phyloP scores from a whole-genome alignment of 257 asterid genomes.

The Oldenlandia corymbosa region DNA sequence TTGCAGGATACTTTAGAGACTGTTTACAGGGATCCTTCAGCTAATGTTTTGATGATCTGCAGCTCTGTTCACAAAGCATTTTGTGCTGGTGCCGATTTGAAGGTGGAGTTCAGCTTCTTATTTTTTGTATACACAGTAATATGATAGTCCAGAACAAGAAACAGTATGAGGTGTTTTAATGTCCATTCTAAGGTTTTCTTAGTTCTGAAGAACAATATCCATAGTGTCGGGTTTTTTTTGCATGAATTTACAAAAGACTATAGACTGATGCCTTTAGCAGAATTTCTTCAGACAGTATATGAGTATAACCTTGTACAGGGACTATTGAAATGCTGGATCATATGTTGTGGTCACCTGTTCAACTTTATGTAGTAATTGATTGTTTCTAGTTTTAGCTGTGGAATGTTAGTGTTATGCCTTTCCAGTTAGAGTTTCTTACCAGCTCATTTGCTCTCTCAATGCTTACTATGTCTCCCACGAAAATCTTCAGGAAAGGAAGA shows the following conservation, averaged over 20 bases:
- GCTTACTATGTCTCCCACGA: not conserved
- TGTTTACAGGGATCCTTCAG: slow-evolving; percentile 41
- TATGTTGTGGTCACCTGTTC: not conserved
- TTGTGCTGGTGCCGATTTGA: slow-evolving; percentile 98
- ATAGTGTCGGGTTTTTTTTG: too few relatives aligned
- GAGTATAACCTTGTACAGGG: not conserved
- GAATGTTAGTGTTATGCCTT: not conserved
- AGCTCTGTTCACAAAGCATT: slow-evolving; percentile 76
- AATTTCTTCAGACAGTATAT: not conserved
- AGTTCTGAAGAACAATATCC: not conserved
- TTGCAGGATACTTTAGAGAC: slow-evolving; percentile 56
- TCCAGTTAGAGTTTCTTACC: not conserved
- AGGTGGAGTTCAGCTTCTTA: slow-evolving; percentile 37
- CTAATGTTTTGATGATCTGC: slow-evolving; percentile 69
- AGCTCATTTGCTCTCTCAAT: slow-evolving; percentile 11
- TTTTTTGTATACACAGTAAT: not conserved
- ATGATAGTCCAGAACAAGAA: too few relatives aligned
- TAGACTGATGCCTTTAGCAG: not conserved
- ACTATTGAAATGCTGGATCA: not conserved
- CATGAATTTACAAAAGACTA: not conserved
- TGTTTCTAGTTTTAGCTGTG: not conserved
- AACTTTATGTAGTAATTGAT: not conserved
- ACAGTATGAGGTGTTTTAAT: too few relatives aligned
- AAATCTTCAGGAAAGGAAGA: slow-evolving; percentile 63
- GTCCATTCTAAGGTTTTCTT: not conserved